These are phyloP conservation scores for Solanum arcanum DNA, from an alignment of 257 asterid species.

Conservation along the genomic window DNA sequence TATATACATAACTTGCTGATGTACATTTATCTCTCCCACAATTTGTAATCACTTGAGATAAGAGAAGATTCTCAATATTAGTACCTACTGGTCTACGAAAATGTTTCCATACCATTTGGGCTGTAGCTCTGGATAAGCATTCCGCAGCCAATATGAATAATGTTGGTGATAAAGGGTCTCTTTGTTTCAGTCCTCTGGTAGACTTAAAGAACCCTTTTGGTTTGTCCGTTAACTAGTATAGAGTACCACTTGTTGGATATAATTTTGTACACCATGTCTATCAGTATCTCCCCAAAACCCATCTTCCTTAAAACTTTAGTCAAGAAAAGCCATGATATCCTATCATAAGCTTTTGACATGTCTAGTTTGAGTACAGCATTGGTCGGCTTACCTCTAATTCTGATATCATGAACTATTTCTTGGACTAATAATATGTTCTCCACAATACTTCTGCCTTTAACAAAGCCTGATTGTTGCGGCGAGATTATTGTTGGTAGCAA, in stretches of 20 bases:
- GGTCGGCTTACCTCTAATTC: neutral
- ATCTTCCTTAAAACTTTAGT: too few species aligned
- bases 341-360: neutral
- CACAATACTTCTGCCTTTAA: neutral
- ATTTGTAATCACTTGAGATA: too few species aligned
- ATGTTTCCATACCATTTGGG: too few species aligned
- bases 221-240: neutral
- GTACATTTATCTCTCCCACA: too few species aligned
- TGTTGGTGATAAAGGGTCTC: neutral
- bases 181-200: neutral
- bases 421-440: neutral
- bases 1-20: too few species aligned
- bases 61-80: too few species aligned
- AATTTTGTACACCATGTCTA: neutral
- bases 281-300: neutral
- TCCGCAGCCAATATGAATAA: neutral
- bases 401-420: neutral
- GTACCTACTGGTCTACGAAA: neutral
- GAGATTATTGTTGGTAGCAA: neutral
- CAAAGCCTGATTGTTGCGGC: neutral
- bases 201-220: neutral
- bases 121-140: neutral
- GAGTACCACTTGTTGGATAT: neutral
- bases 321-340: neutral
- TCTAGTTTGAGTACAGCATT: neutral